phyloP scores from a whole-genome alignment of 768 basidiomycete genomes.

The Tulasnella sp. region DNA sequence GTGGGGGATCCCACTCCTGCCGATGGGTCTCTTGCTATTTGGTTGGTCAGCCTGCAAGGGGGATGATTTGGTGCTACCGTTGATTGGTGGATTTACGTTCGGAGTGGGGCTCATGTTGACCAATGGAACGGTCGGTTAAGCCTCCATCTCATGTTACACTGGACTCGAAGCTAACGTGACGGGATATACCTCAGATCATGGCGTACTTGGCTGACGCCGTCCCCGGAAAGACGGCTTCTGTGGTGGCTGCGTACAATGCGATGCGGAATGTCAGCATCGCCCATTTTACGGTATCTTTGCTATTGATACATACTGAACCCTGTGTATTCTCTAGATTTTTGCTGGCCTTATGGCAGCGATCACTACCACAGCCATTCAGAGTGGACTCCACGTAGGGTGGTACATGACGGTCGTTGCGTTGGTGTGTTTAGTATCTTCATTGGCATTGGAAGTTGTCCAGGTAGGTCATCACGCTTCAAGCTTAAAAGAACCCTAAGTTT shows the following conservation, averaged over 20 bases:
- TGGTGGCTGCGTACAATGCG: slow-evolving; percentile 17
- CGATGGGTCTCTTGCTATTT: slow-evolving; percentile 15
- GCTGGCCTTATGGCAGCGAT: slow-evolving; percentile 14
- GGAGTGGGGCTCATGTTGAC: slow-evolving; percentile 17
- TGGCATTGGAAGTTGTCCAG: slow-evolving; percentile 12
- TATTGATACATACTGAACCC: not conserved
- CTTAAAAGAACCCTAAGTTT: not conserved
- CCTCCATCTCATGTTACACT: not conserved
- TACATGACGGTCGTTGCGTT: slow-evolving; percentile 16
- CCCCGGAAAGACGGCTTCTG: slow-evolving; percentile 13
- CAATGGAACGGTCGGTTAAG: slow-evolving; percentile 7
- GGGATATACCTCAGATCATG: slow-evolving; percentile 1
- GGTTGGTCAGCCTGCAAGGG: slow-evolving; percentile 13
- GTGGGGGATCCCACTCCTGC: slow-evolving; percentile 16
- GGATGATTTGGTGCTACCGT: slow-evolving; percentile 10
- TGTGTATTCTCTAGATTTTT: not conserved
- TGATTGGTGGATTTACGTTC: slow-evolving; percentile 16
- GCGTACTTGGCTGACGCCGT: slow-evolving; percentile 16
- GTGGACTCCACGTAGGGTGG: slow-evolving; percentile 14
- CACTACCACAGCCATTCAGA: slow-evolving; percentile 9
- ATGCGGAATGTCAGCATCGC: slow-evolving; percentile 12
- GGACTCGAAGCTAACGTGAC: not conserved
- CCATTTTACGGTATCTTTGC: too few relatives aligned
- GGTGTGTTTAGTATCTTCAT: not conserved
- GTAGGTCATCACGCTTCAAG: not conserved